Evolutionary conservation across 1,284 basidiomycete species (phyloP), one percentile per base, ranked within the genome.

Genomic region (Apiotrichum veenhuisii): DNA sequence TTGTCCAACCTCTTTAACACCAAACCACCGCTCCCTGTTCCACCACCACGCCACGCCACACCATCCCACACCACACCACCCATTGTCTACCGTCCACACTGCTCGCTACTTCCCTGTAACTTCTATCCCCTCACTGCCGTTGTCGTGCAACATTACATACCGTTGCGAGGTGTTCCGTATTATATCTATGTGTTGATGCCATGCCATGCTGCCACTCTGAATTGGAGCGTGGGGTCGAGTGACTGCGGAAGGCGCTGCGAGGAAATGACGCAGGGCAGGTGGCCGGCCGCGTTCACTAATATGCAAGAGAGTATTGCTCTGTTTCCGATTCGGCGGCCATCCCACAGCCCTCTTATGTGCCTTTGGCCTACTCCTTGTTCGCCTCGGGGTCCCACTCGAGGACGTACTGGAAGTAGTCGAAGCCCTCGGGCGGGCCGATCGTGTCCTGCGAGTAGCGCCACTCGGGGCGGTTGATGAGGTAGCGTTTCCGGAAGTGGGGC

Each of bases 381-480:
- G 40, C 22, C 26, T 43, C 22, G 41, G n/a, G 30, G 30, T 58
- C 54, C 58, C 58, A 70, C 54, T 67, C 71, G 49, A 81, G 65
- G 15, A 82, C 82, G 73, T 91, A 93, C 70, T 91, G 78, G 72
- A 88, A 91, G 75, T 92, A 93, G 74, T 90, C 89, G 68, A 92
- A 92, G 7, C 85, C 84, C 54, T 91, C 87, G 34, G 88, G 65
- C 9, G 76, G 75, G 4, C 76, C 74, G 41, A 76, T 72, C 48
- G 73, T 67, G 18, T 54, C 55, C 46, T 71, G 64, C 8, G 68
- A 63, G 15, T 73, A 55, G 14, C 61, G 59, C 64, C 67, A 77
- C 7, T 67, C 65, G 3, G 64, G 54, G 14, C 73, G 61, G 57
- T 71, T 63, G 26, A 80, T 62, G 81, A 83, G 63, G 73, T 83